Evolutionary conservation across 2,329 filamentous ascomycete species (phyloP), one percentile per base, ranked within the genome.

Genomic region (Fusarium miscanthi): DNA sequence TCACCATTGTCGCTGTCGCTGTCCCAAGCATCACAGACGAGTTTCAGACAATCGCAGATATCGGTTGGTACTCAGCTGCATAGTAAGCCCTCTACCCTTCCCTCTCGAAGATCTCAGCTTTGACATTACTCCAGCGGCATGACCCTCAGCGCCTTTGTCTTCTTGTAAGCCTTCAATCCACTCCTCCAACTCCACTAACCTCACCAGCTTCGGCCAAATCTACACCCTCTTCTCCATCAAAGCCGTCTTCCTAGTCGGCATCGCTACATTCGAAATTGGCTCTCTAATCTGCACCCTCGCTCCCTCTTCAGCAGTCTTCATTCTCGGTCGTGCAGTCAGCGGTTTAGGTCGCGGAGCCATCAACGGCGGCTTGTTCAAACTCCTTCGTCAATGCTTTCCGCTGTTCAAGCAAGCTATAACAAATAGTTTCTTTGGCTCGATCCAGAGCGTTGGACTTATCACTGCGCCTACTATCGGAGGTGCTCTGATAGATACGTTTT

Each of bases 291-390:
- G 80, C 31, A 82, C 79, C 0, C 63, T 80, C 1, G 82, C 81
- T 4, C 79, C 81, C 0, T 79, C 69, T 4, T 83, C 82, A 0
- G 74, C 78, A 2, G 66, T 77, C 25, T 80, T 84, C 31, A 81
- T 84, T 31, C 68, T 82, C 21, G 82, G 82, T 3, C 80, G 82
- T 2, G 81, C 81, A 6, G 65, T 83, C 8, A 79, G 77, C 11
- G 82, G 82, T 17, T 64, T 82, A 11, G 82, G 82, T 2, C 72
- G 75, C 2, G 75, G 75, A 1, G 75, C 72, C 8, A 66, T 77
- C 9, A 77, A 76, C 8, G 75, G 75, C 1, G 75, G 75, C 5
- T 13, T 77, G 21, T 72, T 77, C 13, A 77, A 76, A 41, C 74
- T 77, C 3, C 37, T 77, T 2, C 72, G 74, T 0, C 70, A 75